Evolutionary conservation across 2,329 filamentous ascomycete species (phyloP), one percentile per base, ranked within the genome.

Genomic region (Akanthomyces dipterigenus): DNA sequence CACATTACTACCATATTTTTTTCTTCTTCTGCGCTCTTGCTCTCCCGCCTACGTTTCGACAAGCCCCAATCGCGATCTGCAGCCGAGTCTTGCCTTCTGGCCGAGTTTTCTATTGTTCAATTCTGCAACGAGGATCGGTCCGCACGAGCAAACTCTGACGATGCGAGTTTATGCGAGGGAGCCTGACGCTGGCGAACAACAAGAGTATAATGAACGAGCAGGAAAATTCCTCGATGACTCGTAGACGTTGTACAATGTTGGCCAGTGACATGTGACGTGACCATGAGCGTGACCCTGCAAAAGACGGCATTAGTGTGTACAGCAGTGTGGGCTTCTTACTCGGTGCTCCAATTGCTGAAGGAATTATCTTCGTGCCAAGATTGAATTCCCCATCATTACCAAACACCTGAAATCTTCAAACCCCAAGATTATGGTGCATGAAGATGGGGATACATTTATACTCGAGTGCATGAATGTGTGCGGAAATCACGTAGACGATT

Each of bases 221-320:
- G 34, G 40, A 45, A 16, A 11, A n/a, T 5, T 34, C 16, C 14
- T 34, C 5, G 26, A 49, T 57, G 28, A 7, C 8, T 11, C 31
- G 58, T 55, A 61, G 58, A 55, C 28, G 24, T n/a, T 26, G 38
- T 18, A 11, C 55, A 16, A 26, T n/a, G 14, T 22, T 6, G 16
- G 22, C 9, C 34, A 28, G 45, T 46, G 36, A 53, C 16, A 38
- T 54, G 38, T 42, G 31, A 53, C 48, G 38, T 60, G 57, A 53
- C 16, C 2, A 22, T 46, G 40, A 46, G 14, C 14, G 31, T 26
- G 42, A 56, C 40, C 9, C 31, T 34, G n/a, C 38, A 45, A 34
- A 34, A 7, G 16, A 61, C 50, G 81, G 81, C 81, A 83, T 83
- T 73, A 76, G 81, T 83, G 81, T 83, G 81, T 83, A 83, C 81